These are phyloP conservation scores for Orbilia blumenaviensis DNA, from an alignment of 2,329 filamentous ascomycete species.

Conservation along the genomic window DNA sequence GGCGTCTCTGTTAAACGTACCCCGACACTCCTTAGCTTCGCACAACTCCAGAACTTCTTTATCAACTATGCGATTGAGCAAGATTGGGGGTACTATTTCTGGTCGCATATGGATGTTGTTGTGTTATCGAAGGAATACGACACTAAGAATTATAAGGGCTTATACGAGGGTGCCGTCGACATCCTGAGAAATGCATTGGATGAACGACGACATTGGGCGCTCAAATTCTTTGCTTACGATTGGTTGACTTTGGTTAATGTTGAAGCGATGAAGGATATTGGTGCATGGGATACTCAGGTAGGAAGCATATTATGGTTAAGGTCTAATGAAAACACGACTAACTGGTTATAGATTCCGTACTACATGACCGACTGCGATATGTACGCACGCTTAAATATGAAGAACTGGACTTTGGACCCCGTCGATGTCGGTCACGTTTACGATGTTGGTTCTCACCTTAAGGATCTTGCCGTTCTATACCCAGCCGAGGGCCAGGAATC, in stretches of 20 bases:
- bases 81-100: slow-evolving; percentile 67
- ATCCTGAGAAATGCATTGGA: slow-evolving; percentile 60
- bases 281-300: slow-evolving; percentile 69
- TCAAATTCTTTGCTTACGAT: slow-evolving; percentile 70
- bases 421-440: slow-evolving; percentile 62
- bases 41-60: slow-evolving; percentile 69
- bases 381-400: slow-evolving; percentile 64
- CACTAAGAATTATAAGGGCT: background rate
- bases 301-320: background rate
- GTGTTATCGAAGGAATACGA: slow-evolving; percentile 60
- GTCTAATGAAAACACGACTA: background rate
- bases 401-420: slow-evolving; percentile 56
- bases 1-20: slow-evolving; percentile 67
- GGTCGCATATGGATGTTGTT: slow-evolving; percentile 68
- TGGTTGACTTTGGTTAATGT: slow-evolving; percentile 69
- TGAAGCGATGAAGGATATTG: slow-evolving; percentile 65
- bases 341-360: slow-evolving; percentile 61
- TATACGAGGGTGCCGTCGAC: slow-evolving; percentile 24
- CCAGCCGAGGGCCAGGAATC: slow-evolving; percentile 56
- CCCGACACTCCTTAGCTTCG: slow-evolving; percentile 67
- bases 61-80: slow-evolving; percentile 64
- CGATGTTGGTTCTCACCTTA: slow-evolving; percentile 56
- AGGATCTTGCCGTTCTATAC: slow-evolving; percentile 54
- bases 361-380: slow-evolving; percentile 70
- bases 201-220: slow-evolving; percentile 63